Percentiles rank a stretch among this genome's conserved stretches.
Conservation (phyloP, 768 basidiomycete species). For the Mycena galericulata region DNA sequence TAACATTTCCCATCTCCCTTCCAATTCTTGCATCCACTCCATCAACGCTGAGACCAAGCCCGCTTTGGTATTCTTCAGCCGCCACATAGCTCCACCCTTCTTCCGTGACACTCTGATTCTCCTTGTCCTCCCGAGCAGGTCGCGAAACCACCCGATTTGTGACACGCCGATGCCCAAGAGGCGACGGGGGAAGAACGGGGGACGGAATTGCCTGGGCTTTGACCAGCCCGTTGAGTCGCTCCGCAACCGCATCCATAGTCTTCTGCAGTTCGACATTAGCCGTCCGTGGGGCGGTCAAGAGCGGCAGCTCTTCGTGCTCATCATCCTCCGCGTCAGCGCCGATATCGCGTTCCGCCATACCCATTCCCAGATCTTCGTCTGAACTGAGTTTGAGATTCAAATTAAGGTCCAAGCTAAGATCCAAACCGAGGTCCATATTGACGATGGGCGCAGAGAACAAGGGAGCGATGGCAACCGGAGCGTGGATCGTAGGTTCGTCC, state of each 20-base stretch:
- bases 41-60: slow-evolving; percentile 49
- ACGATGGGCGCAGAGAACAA: slow-evolving; percentile 19
- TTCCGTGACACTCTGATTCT: slow-evolving; percentile 52
- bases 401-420: slow-evolving; percentile 29
- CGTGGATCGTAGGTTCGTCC: slow-evolving; percentile 20
- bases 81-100: slow-evolving; percentile 55
- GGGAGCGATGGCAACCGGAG: slow-evolving; percentile 19
- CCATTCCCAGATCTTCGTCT: slow-evolving; percentile 19
- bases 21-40: slow-evolving; percentile 45
- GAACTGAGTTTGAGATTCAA: slow-evolving; percentile 27
- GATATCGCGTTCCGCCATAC: slow-evolving; percentile 3
- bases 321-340: not conserved
- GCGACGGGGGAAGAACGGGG: slow-evolving; percentile 35
- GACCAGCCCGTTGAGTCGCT: slow-evolving; percentile 54
- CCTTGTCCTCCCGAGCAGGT: slow-evolving; percentile 52
- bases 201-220: slow-evolving; percentile 39
- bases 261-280: slow-evolving; percentile 54
- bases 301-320: slow-evolving; percentile 42
- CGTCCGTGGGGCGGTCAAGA: slow-evolving; percentile 56
- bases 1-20: slow-evolving; percentile 67
- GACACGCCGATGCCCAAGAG: slow-evolving; percentile 19
- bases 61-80: slow-evolving; percentile 46
- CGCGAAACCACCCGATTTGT: slow-evolving; percentile 32
- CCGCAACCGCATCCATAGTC: slow-evolving; percentile 59
- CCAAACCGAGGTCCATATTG: slow-evolving; percentile 24